A percentile compares a stretch with the other conserved stretches of the same genome.
These are phyloP conservation scores for Podospora pseudopauciseta DNA, from an alignment of 495 filamentous ascomycete genomes.

Conservation along the genomic window DNA sequence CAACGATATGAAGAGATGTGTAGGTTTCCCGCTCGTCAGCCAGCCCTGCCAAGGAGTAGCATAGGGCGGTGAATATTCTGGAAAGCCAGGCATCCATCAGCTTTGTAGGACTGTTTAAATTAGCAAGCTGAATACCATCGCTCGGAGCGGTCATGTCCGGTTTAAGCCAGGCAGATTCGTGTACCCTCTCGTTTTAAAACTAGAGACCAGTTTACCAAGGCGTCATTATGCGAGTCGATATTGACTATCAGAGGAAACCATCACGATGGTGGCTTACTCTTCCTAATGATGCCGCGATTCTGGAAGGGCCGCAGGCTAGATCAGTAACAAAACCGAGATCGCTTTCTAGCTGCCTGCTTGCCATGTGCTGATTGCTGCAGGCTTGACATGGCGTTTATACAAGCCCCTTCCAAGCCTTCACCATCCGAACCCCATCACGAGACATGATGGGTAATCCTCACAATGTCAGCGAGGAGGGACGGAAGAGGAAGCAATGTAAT, in stretches of 20 bases:
- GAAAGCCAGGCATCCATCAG: background rate
- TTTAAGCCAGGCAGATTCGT: background rate
- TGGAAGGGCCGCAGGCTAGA: background rate
- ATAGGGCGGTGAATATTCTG: background rate
- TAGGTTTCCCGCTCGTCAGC: background rate
- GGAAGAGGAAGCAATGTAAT: slow-evolving; percentile 1
- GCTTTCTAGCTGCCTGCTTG: background rate
- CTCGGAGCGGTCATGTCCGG: background rate
- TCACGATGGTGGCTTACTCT: background rate
- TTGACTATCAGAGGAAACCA: background rate
- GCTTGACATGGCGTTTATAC: background rate
- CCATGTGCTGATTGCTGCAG: slow-evolving; percentile 3
- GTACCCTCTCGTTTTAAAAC: background rate
- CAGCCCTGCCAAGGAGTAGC: background rate
- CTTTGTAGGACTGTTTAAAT: background rate
- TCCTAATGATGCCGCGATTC: background rate
- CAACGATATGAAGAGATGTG: background rate
- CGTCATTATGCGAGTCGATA: background rate
- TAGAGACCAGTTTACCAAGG: background rate
- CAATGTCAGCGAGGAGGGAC: background rate
- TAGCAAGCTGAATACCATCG: background rate
- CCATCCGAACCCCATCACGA: background rate
- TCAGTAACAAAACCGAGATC: background rate
- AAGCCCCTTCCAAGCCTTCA: background rate
- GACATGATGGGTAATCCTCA: background rate